These are phyloP conservation scores for Coniferiporia sulphurascens DNA, from an alignment of 1,284 basidiomycete genomes.

Conservation along the genomic window DNA sequence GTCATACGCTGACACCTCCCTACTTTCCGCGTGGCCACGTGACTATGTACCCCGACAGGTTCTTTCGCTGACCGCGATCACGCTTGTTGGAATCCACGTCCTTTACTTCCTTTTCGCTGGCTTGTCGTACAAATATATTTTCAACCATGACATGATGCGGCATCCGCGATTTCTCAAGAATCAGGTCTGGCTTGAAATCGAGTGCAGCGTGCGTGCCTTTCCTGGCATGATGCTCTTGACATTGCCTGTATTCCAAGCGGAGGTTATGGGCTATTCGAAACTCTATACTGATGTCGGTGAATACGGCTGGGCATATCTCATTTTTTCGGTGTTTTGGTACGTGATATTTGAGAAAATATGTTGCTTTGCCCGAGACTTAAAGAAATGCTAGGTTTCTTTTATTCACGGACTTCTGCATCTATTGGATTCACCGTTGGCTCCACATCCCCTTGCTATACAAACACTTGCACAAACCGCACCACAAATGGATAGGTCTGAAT, in stretches of 20 bases:
- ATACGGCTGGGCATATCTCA: conserved; percentile 63
- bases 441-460: conserved; percentile 91
- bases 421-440: conserved; percentile 91
- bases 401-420: conserved; percentile 91
- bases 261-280: conserved; percentile 83
- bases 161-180: conserved; percentile 92
- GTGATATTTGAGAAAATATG: conserved; percentile 28
- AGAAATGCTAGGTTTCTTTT: conserved; percentile 63
- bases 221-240: conserved; percentile 79
- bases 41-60: conserved; percentile 78
- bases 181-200: conserved; percentile 84
- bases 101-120: conserved; percentile 87
- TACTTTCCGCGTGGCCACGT: conserved; percentile 70
- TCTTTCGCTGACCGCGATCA: conserved; percentile 71
- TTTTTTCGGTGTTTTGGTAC: conserved; percentile 59
- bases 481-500: conserved; percentile 90
- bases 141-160: conserved; percentile 94
- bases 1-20: conserved; percentile 24
- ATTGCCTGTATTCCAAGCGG: conserved; percentile 90
- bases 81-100: conserved; percentile 74
- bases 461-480: conserved; percentile 91
- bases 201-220: conserved; percentile 71
- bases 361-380: background rate
- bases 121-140: conserved; percentile 82
- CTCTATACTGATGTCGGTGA: conserved; percentile 77